A percentile compares a stretch with the other conserved stretches of the same genome.
Conservation (phyloP, 495 filamentous ascomycete species). For the Terfezia claveryi region DNA sequence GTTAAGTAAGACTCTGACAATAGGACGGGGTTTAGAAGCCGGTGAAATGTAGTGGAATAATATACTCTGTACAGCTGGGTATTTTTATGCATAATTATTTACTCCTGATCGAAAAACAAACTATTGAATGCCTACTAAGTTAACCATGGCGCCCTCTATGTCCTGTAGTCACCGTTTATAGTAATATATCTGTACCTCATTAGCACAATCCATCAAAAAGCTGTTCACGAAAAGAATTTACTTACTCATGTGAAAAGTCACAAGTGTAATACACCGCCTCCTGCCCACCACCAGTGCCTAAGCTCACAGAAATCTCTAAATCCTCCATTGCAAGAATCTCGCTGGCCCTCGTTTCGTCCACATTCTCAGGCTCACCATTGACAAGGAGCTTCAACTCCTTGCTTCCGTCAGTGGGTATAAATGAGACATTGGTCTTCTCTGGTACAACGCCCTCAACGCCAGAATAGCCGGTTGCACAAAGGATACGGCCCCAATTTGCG, state of each 20-base stretch:
- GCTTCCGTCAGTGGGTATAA: conserved; percentile 68
- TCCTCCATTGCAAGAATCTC: conserved; percentile 74
- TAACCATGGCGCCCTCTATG: conserved; percentile 22
- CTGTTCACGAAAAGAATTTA: neutral
- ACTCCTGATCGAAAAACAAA: no score
- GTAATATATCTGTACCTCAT: conserved; percentile 26
- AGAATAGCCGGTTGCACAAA: conserved; percentile 86
- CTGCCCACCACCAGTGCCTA: conserved; percentile 44
- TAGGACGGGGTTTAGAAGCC: no score
- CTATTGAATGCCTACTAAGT: no score
- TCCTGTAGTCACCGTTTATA: conserved; percentile 82
- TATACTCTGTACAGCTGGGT: no score
- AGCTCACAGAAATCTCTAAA: conserved; percentile 53
- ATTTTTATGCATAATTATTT: no score
- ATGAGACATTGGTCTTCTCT: conserved; percentile 74
- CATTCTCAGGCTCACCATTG: conserved; percentile 72
- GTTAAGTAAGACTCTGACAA: no score
- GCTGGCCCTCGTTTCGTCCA: conserved; percentile 73
- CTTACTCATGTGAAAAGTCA: conserved; percentile 96
- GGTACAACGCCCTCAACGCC: conserved; percentile 45
- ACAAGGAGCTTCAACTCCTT: conserved; percentile 63
- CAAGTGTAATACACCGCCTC: conserved; percentile 85
- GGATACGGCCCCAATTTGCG: conserved; percentile 94
- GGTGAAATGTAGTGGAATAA: no score
- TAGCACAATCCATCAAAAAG: neutral